Base-by-base conservation (phyloP, 805 yeast species). In the Kregervanrija pseudodelftensis region DNA sequence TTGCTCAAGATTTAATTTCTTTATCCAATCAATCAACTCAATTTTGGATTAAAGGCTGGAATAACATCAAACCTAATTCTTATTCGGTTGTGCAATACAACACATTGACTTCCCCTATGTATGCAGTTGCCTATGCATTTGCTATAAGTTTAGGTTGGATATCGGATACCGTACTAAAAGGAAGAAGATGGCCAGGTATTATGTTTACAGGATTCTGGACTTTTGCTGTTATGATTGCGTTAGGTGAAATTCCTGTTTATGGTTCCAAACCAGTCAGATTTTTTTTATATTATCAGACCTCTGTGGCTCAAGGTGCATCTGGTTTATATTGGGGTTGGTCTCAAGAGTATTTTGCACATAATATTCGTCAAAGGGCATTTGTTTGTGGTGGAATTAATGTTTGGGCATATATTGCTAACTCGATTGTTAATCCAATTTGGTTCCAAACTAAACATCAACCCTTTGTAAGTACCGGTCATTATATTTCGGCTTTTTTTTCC, bases 21-120 rank as follows among this genome's bases (percentile, higher is more conserved):
- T 42, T 52, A 11, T 50, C 56, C 8, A 50, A 50, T 30, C 44
- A 44, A 11, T 49, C 56, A 10, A 48, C 50, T 2, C 52, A 46
- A 41, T 52, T 50, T 45, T 52, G 52, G 52, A 42, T 52, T 31
- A 52, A 52, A 35, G 56, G 54, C 17, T 52, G 56, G 56, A 52
- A 52, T 37, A 52, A 45, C 16, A 47, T 50, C 22, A 35, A 50
- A 22, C 38, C 33, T 4, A 48, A 45, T 9, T 49, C 53, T 2
- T 50, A 52, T 41, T 47, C 56, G 12, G 46, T 44, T 30, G 37
- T 51, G 2, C 54, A 52, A 40, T 43, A 43, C 40, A 49, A 52
- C 36, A 50, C 50, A 13, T 40, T 49, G 14, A 45, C 50, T 3
- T 46, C 56, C 2, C 53, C 54, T 37, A 49, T 52, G 49, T 52